Evolutionary conservation across 1,139 yeast species (phyloP).

Genomic region (Zygosaccharomyces pseudobailii): DNA sequence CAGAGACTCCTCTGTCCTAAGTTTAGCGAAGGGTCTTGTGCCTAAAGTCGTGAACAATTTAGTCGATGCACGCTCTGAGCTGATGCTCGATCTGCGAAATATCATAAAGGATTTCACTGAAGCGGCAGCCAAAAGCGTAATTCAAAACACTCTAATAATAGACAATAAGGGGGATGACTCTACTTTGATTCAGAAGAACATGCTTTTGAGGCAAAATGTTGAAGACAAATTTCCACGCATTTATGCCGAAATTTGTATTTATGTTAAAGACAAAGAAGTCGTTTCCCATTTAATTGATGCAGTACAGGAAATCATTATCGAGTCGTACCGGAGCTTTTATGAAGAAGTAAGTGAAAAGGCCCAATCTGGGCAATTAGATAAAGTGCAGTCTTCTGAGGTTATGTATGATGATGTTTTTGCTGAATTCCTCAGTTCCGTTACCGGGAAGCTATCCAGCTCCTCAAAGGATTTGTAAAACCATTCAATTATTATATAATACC

Average conservation of each 20-base stretch:
- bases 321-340: slow-evolving; percentile 45
- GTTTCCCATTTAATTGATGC: slow-evolving; percentile 52
- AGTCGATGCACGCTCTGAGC: slow-evolving; percentile 79
- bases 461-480: neutral
- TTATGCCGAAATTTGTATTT: slow-evolving; percentile 45
- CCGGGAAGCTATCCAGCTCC: slow-evolving; percentile 12
- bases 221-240: slow-evolving; percentile 52
- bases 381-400: slow-evolving; percentile 19
- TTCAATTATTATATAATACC: neutral
- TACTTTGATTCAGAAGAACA: slow-evolving; percentile 15
- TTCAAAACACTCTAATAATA: slow-evolving; percentile 24
- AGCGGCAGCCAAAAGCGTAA: slow-evolving; percentile 37
- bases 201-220: slow-evolving; percentile 45
- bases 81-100: slow-evolving; percentile 67
- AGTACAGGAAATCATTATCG: slow-evolving; percentile 50
- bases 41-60: slow-evolving; percentile 82
- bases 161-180: slow-evolving; percentile 4
- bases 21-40: slow-evolving; percentile 59
- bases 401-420: slow-evolving; percentile 27
- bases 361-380: slow-evolving; percentile 28
- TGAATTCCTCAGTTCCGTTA: slow-evolving; percentile 18
- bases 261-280: slow-evolving; percentile 44
- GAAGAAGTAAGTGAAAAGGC: slow-evolving; percentile 26
- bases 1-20: slow-evolving; percentile 42
- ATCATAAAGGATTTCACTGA: slow-evolving; percentile 62